These are phyloP conservation scores for Cymbopogon citratus DNA, from an alignment of 176 grass and related monocot genomes.

Conservation along the genomic window DNA sequence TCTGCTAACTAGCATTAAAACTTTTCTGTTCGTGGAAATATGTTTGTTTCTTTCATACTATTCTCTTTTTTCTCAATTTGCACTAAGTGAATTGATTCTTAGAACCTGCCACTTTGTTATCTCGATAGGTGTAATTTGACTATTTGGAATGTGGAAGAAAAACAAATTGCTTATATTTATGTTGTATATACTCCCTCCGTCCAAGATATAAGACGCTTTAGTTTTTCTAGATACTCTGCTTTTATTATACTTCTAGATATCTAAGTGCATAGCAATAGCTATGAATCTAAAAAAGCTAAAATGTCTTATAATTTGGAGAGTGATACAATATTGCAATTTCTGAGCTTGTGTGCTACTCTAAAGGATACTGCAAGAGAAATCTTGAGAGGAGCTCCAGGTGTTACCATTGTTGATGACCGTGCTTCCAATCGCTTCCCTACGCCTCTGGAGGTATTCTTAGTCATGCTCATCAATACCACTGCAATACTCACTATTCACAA, in stretches of 20 bases:
- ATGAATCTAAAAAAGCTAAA: too few species aligned
- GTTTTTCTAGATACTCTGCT: too few species aligned
- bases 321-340: constrained; percentile 3
- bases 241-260: neutral
- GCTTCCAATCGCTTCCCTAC: constrained; percentile 76
- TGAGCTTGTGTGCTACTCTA: constrained; percentile 38
- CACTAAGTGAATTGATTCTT: neutral
- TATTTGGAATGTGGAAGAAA: neutral
- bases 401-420: constrained; percentile 73
- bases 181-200: neutral
- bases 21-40: neutral
- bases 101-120: neutral
- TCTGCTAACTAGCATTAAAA: neutral
- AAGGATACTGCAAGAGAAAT: constrained; percentile 88
- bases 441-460: constrained; percentile 56
- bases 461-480: neutral
- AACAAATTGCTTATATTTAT: constrained; percentile 3
- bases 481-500: neutral
- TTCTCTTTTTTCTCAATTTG: neutral
- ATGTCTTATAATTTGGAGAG: too few species aligned
- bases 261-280: too few species aligned
- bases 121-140: neutral
- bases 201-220: too few species aligned
- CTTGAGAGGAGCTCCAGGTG: constrained; percentile 74
- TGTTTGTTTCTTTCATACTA: neutral